Conservation (phyloP, 345 rosid genomes). For the Eucalyptus marginata region DNA sequence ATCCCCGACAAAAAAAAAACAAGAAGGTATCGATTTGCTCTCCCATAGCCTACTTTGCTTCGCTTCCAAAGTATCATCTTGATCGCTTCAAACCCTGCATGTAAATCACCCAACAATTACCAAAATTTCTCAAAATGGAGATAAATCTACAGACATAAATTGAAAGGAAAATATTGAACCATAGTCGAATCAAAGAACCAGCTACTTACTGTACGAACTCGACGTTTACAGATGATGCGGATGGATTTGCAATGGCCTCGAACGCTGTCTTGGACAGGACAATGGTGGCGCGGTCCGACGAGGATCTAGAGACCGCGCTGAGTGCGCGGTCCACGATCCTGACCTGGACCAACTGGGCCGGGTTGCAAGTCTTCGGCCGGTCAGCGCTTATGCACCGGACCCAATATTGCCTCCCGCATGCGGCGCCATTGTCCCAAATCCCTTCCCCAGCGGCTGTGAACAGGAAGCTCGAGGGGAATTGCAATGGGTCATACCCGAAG, state of each 20-base stretch:
- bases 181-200: neutral
- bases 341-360: slow-evolving; percentile 11
- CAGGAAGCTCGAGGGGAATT: slow-evolving; percentile 32
- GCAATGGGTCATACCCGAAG: slow-evolving; percentile 13
- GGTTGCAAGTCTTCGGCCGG: slow-evolving; percentile 10
- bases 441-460: slow-evolving; percentile 54
- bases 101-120: neutral
- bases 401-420: slow-evolving; percentile 44
- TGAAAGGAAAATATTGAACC: neutral
- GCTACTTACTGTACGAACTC: slow-evolving; percentile 31
- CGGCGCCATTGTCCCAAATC: slow-evolving; percentile 60
- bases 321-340: slow-evolving; percentile 33
- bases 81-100: neutral
- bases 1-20: neutral
- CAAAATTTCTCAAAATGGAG: neutral
- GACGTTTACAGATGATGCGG: slow-evolving; percentile 22
- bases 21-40: neutral
- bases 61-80: neutral
- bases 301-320: slow-evolving; percentile 22
- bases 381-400: slow-evolving; percentile 48
- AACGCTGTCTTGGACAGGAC: slow-evolving; percentile 39
- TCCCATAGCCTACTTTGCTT: neutral
- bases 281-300: slow-evolving; percentile 11
- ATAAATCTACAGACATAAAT: neutral
- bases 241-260: slow-evolving; percentile 8